phyloP scores from a whole-genome alignment of 257 asterid genomes.

The Solanum corneliomulleri region DNA sequence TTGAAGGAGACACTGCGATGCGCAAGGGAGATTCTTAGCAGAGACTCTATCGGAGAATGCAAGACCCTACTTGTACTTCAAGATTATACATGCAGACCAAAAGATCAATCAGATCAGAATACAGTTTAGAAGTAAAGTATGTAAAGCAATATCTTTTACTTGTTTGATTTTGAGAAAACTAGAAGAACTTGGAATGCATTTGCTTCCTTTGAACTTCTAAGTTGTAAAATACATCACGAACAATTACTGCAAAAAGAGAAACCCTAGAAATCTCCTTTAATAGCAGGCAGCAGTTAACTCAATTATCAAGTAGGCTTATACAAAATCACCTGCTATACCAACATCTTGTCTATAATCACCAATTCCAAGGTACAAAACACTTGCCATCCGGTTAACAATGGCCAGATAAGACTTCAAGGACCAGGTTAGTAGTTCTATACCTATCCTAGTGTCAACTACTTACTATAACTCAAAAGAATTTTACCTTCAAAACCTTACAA shows the following conservation, averaged over 20 bases:
- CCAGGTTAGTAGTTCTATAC: background rate
- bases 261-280: background rate
- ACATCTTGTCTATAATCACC: slow-evolving; percentile 56
- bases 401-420: background rate
- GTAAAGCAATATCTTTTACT: background rate
- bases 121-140: background rate
- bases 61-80: slow-evolving; percentile 62
- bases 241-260: background rate
- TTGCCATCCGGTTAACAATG: slow-evolving; percentile 38
- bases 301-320: background rate
- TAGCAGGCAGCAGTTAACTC: background rate
- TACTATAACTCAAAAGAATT: too few relatives aligned
- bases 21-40: slow-evolving; percentile 73
- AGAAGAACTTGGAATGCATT: slow-evolving; percentile 9
- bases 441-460: background rate
- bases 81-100: slow-evolving; percentile 15
- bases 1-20: slow-evolving; percentile 51
- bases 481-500: too few relatives aligned
- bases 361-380: slow-evolving; percentile 72
- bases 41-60: slow-evolving; percentile 50
- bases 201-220: background rate
- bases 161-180: background rate
- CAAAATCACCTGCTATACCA: slow-evolving; percentile 61
- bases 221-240: background rate
- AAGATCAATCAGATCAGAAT: slow-evolving; percentile 10